A percentile compares a stretch with the other conserved stretches of the same genome.
Conservation (phyloP, 495 filamentous ascomycete species). For the Aspergillus nidulans region DNA sequence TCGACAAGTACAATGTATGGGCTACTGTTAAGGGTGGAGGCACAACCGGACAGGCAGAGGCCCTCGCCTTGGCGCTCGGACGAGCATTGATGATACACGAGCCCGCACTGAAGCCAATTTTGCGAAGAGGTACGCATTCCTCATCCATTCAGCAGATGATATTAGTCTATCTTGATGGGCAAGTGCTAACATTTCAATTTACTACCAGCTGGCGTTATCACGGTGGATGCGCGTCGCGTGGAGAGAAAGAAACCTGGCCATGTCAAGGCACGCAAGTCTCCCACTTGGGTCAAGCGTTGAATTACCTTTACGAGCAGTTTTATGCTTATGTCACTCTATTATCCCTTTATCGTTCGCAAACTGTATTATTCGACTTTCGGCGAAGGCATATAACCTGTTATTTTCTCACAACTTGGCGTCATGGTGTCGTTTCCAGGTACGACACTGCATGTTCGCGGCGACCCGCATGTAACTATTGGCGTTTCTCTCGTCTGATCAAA, state of each 20-base stretch:
- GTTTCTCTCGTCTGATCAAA: slow-evolving; percentile 17
- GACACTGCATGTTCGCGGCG: slow-evolving; percentile 19
- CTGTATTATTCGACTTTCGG: slow-evolving; percentile 24
- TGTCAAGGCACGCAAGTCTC: slow-evolving; percentile 96
- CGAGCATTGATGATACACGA: slow-evolving; percentile 87
- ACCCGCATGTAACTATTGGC: slow-evolving; percentile 26
- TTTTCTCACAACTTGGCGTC: slow-evolving; percentile 17
- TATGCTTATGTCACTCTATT: slow-evolving; percentile 3
- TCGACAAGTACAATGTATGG: slow-evolving; percentile 98
- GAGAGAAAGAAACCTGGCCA: slow-evolving; percentile 98
- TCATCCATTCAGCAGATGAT: neutral
- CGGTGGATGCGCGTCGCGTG: slow-evolving; percentile 84
- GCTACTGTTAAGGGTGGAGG: slow-evolving; percentile 78
- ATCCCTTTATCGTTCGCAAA: slow-evolving; percentile 16
- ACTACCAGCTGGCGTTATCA: slow-evolving; percentile 76
- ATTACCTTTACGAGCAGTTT: slow-evolving; percentile 13
- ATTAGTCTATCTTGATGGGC: neutral
- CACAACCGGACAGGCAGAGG: slow-evolving; percentile 92
- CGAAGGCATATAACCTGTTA: slow-evolving; percentile 19
- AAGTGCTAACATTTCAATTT: slow-evolving; percentile 16
- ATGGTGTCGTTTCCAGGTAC: slow-evolving; percentile 18
- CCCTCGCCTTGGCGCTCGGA: slow-evolving; percentile 85
- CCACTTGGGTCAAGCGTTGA: slow-evolving; percentile 88
- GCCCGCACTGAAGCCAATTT: slow-evolving; percentile 77
- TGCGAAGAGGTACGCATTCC: slow-evolving; percentile 74